Conservation (phyloP, 2,329 filamentous ascomycete genomes). For the Cadophora luteo-olivacea region DNA sequence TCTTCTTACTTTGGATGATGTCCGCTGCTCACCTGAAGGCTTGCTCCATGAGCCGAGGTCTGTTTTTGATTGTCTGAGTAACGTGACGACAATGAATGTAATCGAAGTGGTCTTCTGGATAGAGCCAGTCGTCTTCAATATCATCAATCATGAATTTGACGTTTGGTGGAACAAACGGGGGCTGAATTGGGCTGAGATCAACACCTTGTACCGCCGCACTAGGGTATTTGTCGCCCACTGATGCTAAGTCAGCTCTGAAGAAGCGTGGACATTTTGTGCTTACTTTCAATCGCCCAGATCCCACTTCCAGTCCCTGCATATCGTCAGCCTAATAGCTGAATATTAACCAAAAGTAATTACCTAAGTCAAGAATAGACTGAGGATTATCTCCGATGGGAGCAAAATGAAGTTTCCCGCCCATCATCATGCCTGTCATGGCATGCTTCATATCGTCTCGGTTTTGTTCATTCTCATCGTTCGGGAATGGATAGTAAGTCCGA, state of each 20-base stretch:
- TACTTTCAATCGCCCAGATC: slow-evolving; percentile 44
- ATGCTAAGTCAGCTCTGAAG: slow-evolving; percentile 29
- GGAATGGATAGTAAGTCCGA: slow-evolving; percentile 7
- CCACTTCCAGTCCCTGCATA: slow-evolving; percentile 49
- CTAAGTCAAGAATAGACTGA: slow-evolving; percentile 19
- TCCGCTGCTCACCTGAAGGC: slow-evolving; percentile 17
- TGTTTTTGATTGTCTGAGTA: slow-evolving; percentile 61
- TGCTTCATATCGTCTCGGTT: slow-evolving; percentile 28
- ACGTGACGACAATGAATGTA: slow-evolving; percentile 57
- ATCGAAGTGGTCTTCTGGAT: slow-evolving; percentile 54
- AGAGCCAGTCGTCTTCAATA: slow-evolving; percentile 55
- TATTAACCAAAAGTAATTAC: neutral
- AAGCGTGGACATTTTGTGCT: neutral
- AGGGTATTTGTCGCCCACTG: slow-evolving; percentile 37
- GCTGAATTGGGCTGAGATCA: slow-evolving; percentile 42
- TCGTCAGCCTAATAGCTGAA: neutral
- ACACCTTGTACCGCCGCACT: slow-evolving; percentile 37
- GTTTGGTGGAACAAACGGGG: slow-evolving; percentile 50
- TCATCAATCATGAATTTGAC: slow-evolving; percentile 58
- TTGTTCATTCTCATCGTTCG: slow-evolving; percentile 20
- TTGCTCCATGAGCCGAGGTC: slow-evolving; percentile 45
- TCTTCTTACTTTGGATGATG: too few relatives aligned
- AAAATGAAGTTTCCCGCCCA: slow-evolving; percentile 28
- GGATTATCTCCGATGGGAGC: slow-evolving; percentile 36
- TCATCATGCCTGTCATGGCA: slow-evolving; percentile 25